Evolutionary conservation across 495 filamentous ascomycete genomes (phyloP), one percentile per base, ranked within the genome.

Genomic region (Aspergillus olivimuriae): DNA sequence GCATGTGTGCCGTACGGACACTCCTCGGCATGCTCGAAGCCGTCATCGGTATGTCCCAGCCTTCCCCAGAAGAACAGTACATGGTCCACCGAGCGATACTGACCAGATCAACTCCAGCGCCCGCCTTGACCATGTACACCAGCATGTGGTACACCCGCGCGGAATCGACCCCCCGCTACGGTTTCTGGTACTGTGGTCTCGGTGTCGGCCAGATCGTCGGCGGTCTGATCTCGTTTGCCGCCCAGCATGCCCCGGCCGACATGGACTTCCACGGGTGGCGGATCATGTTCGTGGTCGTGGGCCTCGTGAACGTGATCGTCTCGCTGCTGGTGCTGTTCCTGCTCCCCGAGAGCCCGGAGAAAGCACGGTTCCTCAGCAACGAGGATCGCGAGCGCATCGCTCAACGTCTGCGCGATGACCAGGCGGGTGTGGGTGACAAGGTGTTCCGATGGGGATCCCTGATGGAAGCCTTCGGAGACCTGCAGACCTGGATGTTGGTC

Each of bases 1-100:
- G 57, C 9, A 56, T 76, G 28, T 50, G 74, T 0, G 59, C 59
- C 22, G 55, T 76, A 5, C 66, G 83, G 1, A 74, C 81, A 45
- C 74, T 86, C 33, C 58, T 84, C 0, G 82, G 83, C 2, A 55
- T 82, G 34, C 78, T 84, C 47, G 83, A 84, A 64, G 77, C 81
- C 14, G 74, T 76, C 20, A 77, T 83, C 41, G 72, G 71, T 34
- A 48, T 22, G 42, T 9, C 3, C 19, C 15, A 20, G 16, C 39
- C 16, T 37, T 34, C 12, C 12, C 8, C n/a, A n/a, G n/a, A n/a
- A n/a, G n/a, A n/a, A n/a, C n/a, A n/a, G n/a, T n/a, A n/a, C n/a
- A n/a, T n/a, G n/a, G n/a, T n/a, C n/a, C n/a, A n/a, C n/a, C n/a
- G n/a, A n/a, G n/a, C n/a, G n/a, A n/a, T n/a, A n/a, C n/a, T n/a